Evolutionary conservation across 2,329 filamentous ascomycete species (phyloP).

Genomic region (Ophiocordyceps unilateralis): DNA sequence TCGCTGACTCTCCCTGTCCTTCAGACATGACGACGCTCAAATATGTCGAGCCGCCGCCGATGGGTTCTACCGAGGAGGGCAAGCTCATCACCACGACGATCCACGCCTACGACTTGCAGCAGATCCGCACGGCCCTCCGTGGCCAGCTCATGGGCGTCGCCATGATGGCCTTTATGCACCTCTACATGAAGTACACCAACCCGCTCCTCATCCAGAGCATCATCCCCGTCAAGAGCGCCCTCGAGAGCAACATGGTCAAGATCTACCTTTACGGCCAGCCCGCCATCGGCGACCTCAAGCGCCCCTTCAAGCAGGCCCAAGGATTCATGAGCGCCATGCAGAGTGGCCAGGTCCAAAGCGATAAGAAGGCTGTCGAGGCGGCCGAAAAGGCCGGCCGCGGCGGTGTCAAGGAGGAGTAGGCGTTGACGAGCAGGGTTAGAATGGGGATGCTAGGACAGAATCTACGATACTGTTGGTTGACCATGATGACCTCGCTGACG

Average conservation of each 20-base stretch:
- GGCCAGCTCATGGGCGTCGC: constrained; percentile 86
- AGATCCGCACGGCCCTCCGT: constrained; percentile 75
- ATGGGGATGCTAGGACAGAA: neutral
- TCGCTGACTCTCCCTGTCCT: constrained; percentile 1
- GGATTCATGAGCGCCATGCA: constrained; percentile 71
- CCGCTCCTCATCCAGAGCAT: constrained; percentile 96
- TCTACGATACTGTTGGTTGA: neutral
- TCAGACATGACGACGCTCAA: constrained; percentile 92
- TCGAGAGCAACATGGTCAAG: constrained; percentile 93
- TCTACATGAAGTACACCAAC: constrained; percentile 99
- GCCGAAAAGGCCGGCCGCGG: constrained; percentile 60
- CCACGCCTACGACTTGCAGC: constrained; percentile 80
- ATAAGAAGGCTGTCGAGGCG: constrained; percentile 74
- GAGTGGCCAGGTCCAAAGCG: constrained; percentile 63
- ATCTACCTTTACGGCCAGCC: constrained; percentile 82
- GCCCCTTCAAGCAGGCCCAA: constrained; percentile 77
- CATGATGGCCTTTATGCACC: constrained; percentile 98
- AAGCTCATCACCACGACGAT: constrained; percentile 95
- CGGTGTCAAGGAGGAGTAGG: constrained; percentile 55
- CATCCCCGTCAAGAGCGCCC: constrained; percentile 86
- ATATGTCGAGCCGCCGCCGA: constrained; percentile 88
- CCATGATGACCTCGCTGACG: neutral
- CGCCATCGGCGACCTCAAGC: constrained; percentile 77
- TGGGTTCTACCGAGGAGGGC: constrained; percentile 85
- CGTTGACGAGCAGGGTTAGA: neutral